Conservation (phyloP, 1,284 basidiomycete species). For the Tylopilus sp. region DNA sequence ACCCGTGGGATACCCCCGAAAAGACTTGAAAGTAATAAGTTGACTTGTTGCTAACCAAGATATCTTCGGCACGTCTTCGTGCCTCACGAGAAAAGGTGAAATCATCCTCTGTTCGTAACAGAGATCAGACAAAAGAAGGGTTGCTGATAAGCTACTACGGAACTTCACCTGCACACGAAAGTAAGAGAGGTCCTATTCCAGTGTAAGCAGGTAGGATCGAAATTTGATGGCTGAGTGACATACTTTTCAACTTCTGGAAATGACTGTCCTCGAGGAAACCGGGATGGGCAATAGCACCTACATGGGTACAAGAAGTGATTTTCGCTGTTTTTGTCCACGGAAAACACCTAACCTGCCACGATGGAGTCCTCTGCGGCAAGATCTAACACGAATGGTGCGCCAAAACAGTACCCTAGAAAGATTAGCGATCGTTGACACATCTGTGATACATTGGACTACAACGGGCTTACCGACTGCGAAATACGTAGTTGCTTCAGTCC, state of each 20-base stretch:
- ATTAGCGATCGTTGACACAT: neutral
- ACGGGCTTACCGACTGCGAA: conserved; percentile 45
- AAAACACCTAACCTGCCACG: conserved; percentile 49
- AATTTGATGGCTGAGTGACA: too few species aligned
- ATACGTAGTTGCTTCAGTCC: conserved; percentile 40
- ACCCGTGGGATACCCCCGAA: conserved; percentile 43
- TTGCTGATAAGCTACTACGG: neutral
- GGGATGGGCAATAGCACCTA: conserved; percentile 63
- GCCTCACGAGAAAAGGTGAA: conserved; percentile 33
- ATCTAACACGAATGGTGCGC: conserved; percentile 58
- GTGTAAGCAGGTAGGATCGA: neutral
- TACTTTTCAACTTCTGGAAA: conserved; percentile 56
- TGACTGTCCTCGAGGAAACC: conserved; percentile 60
- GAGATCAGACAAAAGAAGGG: neutral
- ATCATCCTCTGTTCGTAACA: conserved; percentile 38
- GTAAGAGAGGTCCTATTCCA: conserved; percentile 54
- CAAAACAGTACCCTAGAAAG: conserved; percentile 62
- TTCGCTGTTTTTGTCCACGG: neutral
- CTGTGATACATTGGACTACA: neutral
- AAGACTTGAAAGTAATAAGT: conserved; percentile 41
- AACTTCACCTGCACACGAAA: conserved; percentile 56
- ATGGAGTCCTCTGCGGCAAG: conserved; percentile 52
- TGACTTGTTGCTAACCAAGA: conserved; percentile 32
- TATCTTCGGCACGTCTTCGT: conserved; percentile 38
- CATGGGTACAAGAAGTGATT: neutral